Percentiles rank a stretch among this genome's conserved stretches.
Evolutionary conservation across 2,329 filamentous ascomycete species (phyloP).

Genomic region (Sclerotinia minor): DNA sequence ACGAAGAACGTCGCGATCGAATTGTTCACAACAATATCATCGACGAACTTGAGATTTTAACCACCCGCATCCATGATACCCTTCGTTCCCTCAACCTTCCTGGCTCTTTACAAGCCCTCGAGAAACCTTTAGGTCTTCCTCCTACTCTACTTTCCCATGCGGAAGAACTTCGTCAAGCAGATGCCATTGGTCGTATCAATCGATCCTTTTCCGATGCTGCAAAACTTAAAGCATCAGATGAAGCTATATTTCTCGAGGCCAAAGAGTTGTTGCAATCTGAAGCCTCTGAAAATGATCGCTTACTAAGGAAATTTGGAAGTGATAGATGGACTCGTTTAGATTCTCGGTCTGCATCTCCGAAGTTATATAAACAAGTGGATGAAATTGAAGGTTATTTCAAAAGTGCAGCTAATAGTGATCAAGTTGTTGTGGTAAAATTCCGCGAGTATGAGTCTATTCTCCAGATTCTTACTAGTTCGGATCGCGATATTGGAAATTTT

Average conservation of each 20-base stretch:
- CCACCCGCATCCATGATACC: slow-evolving; percentile 74
- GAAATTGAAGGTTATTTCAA: slow-evolving; percentile 89
- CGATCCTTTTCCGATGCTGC: slow-evolving; percentile 85
- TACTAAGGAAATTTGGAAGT: slow-evolving; percentile 79
- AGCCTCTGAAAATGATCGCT: slow-evolving; percentile 75
- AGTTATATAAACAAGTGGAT: slow-evolving; percentile 43
- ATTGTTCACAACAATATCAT: slow-evolving; percentile 87
- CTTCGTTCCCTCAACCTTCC: slow-evolving; percentile 83
- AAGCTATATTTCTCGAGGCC: slow-evolving; percentile 79
- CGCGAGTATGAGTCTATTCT: slow-evolving; percentile 73
- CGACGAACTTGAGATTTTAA: slow-evolving; percentile 78
- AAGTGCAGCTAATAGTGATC: slow-evolving; percentile 65
- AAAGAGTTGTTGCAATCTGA: slow-evolving; percentile 76
- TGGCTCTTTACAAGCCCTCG: slow-evolving; percentile 87
- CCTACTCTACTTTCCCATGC: slow-evolving; percentile 84
- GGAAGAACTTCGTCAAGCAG: slow-evolving; percentile 89
- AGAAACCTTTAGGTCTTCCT: slow-evolving; percentile 89
- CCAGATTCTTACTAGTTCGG: slow-evolving; percentile 72
- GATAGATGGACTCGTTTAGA: slow-evolving; percentile 76
- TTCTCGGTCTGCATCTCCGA: slow-evolving; percentile 64
- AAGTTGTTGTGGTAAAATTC: slow-evolving; percentile 69
- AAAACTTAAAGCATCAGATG: slow-evolving; percentile 80
- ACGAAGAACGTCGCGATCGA: slow-evolving; percentile 87
- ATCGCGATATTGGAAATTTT: slow-evolving; percentile 80
- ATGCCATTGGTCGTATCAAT: slow-evolving; percentile 75